These are phyloP conservation scores for Vitis riparia DNA, from an alignment of 164 flowering plant species.

Conservation along the genomic window DNA sequence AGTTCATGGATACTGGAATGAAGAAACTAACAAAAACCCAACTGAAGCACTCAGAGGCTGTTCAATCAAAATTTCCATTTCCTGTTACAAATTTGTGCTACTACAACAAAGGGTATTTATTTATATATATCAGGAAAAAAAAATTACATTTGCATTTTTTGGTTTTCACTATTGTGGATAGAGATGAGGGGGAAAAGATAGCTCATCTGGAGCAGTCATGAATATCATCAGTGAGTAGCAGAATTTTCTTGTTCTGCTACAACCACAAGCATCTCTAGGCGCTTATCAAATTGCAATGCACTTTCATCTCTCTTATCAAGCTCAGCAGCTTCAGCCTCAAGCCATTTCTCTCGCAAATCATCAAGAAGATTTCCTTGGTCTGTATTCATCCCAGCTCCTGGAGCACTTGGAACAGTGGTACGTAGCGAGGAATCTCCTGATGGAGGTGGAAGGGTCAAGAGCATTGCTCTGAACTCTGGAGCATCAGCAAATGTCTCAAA, in stretches of 20 bases:
- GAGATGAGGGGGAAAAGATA: not conserved
- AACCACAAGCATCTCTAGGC: constrained; percentile 87
- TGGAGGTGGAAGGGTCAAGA: constrained; percentile 89
- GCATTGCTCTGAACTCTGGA: constrained; percentile 79
- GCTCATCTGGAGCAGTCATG: not conserved
- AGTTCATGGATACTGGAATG: not conserved
- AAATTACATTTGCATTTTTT: not conserved
- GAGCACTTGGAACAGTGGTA: constrained; percentile 92
- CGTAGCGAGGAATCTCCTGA: constrained; percentile 93
- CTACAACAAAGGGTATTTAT: not conserved
- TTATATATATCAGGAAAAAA: not conserved
- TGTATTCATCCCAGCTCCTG: constrained; percentile 63
- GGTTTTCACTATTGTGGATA: not conserved
- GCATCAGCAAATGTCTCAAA: constrained; percentile 94
- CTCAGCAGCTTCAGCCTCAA: constrained; percentile 95
- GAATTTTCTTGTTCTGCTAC: constrained; percentile 65
- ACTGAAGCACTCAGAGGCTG: not conserved
- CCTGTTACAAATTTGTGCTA: not conserved
- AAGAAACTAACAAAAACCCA: not conserved
- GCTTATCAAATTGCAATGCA: constrained; percentile 85
- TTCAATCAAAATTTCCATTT: not conserved
- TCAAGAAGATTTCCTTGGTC: constrained; percentile 86
- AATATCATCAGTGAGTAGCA: constrained; percentile 15
- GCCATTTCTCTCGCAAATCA: constrained; percentile 97
- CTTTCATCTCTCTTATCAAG: constrained; percentile 98